phyloP scores from a whole-genome alignment of 257 asterid species.

The Scutellaria galericulata region DNA sequence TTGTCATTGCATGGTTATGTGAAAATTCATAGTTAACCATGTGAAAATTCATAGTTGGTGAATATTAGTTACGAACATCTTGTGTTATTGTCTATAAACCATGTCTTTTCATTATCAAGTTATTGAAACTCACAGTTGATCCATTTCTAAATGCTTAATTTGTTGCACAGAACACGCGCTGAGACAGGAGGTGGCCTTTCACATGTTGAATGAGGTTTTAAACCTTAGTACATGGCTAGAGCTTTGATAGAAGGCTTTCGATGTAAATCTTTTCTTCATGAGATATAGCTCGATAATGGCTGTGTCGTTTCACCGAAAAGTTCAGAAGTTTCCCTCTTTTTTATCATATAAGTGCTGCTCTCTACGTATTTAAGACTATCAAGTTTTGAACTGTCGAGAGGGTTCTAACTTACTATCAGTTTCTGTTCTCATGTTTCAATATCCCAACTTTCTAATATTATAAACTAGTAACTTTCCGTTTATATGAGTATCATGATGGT shows the following conservation, averaged over 20 bases:
- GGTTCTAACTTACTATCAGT: background rate
- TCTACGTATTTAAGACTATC: constrained; percentile 14
- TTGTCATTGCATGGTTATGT: background rate
- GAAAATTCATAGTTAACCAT: background rate
- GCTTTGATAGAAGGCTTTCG: constrained; percentile 29
- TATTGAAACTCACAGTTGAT: constrained; percentile 13
- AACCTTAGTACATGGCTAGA: constrained; percentile 13
- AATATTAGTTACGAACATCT: background rate
- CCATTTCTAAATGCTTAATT: constrained; percentile 27
- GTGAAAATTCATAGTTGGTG: background rate
- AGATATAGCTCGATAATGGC: constrained; percentile 27
- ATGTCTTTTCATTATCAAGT: background rate
- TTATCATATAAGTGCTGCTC: constrained; percentile 20
- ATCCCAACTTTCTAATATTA: constrained; percentile 3
- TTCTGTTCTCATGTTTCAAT: background rate
- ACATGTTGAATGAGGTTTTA: constrained; percentile 55
- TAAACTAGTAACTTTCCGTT: background rate
- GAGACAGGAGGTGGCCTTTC: constrained; percentile 86
- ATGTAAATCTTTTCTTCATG: constrained; percentile 29
- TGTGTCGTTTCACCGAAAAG: constrained; percentile 13
- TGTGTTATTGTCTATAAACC: background rate
- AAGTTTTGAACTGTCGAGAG: constrained; percentile 1
- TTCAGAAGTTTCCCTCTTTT: background rate
- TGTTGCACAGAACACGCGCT: constrained; percentile 69
- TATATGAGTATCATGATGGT: too few species aligned